Base-by-base conservation (phyloP, 1,284 basidiomycete species). In the Cutaneotrichosporon arboriforme region DNA sequence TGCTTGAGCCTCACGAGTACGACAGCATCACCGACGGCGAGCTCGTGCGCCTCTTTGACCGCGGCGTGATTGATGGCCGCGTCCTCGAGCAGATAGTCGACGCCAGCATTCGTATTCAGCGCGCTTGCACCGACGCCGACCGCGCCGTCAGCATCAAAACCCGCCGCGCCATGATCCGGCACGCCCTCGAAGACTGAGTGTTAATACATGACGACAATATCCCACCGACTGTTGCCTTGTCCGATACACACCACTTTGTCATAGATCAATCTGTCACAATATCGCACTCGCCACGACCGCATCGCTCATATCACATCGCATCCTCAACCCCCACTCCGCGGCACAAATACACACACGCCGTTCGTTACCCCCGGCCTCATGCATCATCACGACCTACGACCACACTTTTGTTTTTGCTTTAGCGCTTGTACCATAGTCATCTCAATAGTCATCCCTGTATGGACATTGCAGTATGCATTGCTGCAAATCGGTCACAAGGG, bases 1-100 rank as follows among this genome's bases (percentile, higher is more conserved):
- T 51, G 21, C 51, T 59, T 36, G 58, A 59, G 49, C 58, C 58
- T 10, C 58, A 59, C 58, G 58, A 59, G 58, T 59, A 59, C 46
- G 58, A 59, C 51, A 46, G 40, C 22, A 59, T 59, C 51, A 55
- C 58, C 0, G 58, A 59, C 46, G 54, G 54, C 51, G 58, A 59
- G 42, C 58, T 59, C 17, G 54, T 59, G 10, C 58, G 58, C 15
- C 54, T 59, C 9, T 59, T 46, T 34, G 58, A 59, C 49, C 51
- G 58, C 14, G 58, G 58, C 12, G 54, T 59, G 13, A 55, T 59
- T 18, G 54, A 59, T 21, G 51, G 54, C 4, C 48, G 54, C 2
- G 43, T 59, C 3, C 49, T 59, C 7, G 58, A 56, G 38, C 58
- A 59, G 51, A 59, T 59, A 43, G 51, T 56, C 40, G 58, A 56